Conservation (phyloP, 2,329 filamentous ascomycete genomes). For the Colletotrichum cuscutae region DNA sequence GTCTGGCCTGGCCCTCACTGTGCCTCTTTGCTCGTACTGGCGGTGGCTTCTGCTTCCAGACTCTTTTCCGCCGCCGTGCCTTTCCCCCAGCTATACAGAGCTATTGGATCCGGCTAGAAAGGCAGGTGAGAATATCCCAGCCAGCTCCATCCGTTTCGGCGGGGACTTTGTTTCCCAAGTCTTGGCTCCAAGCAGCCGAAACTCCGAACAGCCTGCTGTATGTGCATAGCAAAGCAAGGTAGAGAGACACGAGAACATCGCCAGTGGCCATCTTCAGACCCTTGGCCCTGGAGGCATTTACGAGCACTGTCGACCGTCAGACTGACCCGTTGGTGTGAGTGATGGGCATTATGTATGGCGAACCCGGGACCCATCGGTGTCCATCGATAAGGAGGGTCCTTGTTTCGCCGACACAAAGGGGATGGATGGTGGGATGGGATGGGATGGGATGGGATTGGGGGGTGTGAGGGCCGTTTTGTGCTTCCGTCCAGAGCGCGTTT, state of each 20-base stretch:
- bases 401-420: slow-evolving; percentile 21
- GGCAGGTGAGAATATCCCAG: slow-evolving; percentile 4
- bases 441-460: neutral
- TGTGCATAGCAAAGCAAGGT: neutral
- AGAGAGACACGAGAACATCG: neutral
- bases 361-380: slow-evolving; percentile 21
- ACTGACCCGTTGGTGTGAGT: slow-evolving; percentile 1
- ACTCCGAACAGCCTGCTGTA: neutral
- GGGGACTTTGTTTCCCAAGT: neutral
- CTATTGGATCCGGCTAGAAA: neutral
- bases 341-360: slow-evolving; percentile 16
- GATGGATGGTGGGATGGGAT: neutral
- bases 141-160: neutral
- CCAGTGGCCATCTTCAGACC: neutral
- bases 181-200: slow-evolving; percentile 19
- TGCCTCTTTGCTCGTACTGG: neutral
- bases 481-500: slow-evolving; percentile 30
- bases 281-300: neutral
- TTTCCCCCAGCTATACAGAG: neutral
- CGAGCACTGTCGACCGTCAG: neutral
- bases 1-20: neutral
- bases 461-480: slow-evolving; percentile 28
- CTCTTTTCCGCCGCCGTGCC: slow-evolving; percentile 7
- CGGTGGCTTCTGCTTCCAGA: slow-evolving; percentile 23
- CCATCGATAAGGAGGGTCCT: slow-evolving; percentile 28